phyloP scores from a whole-genome alignment of 164 flowering plant genomes.

The Berberis thunbergii region DNA sequence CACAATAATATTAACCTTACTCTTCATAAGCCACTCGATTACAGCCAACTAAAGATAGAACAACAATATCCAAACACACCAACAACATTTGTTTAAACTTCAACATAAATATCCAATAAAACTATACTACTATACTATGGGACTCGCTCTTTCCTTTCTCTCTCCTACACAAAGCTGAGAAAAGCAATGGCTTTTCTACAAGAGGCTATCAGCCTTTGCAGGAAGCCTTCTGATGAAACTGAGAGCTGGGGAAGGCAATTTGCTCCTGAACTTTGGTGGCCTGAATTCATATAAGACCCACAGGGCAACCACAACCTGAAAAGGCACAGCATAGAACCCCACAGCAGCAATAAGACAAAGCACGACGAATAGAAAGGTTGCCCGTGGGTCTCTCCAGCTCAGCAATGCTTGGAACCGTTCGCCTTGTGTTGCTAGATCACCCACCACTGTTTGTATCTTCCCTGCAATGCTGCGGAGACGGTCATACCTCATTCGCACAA shows the following conservation, averaged over 20 bases:
- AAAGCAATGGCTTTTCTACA: conserved; percentile 8
- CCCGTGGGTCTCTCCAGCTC: conserved; percentile 29
- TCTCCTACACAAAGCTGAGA: too few species aligned
- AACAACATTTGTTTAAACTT: too few species aligned
- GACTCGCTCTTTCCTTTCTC: too few species aligned
- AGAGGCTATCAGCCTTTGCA: conserved; percentile 17
- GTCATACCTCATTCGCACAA: conserved; percentile 28
- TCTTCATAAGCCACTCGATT: too few species aligned
- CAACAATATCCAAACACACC: too few species aligned
- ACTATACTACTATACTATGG: too few species aligned
- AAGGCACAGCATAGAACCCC: conserved; percentile 18
- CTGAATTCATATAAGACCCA: conserved; percentile 14
- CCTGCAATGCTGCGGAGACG: conserved; percentile 24
- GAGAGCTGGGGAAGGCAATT: conserved; percentile 21
- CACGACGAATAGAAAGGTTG: conserved; percentile 16
- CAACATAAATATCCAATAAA: too few species aligned
- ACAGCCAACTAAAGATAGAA: too few species aligned
- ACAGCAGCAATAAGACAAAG: conserved; percentile 16
- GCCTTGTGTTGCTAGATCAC: conserved; percentile 24
- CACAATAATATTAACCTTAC: too few species aligned
- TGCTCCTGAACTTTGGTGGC: conserved; percentile 24
- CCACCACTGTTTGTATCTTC: conserved; percentile 23
- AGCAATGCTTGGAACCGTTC: conserved; percentile 20
- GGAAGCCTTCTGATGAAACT: conserved; percentile 26
- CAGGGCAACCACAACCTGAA: conserved; percentile 11